phyloP scores from a whole-genome alignment of 1,284 basidiomycete genomes.

The Cryptococcus depauperatus region DNA sequence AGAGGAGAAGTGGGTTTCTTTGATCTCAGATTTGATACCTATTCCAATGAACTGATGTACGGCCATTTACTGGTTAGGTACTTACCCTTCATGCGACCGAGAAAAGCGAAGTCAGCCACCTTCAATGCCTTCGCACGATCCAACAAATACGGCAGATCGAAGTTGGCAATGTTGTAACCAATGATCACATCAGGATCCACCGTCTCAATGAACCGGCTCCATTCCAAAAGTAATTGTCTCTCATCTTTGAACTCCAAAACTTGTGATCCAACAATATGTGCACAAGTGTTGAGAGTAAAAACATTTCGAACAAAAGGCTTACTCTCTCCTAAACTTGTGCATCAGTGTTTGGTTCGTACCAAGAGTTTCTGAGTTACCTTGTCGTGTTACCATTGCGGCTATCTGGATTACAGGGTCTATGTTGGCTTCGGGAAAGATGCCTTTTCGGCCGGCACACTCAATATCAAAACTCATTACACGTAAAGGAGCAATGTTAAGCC shows the following conservation, averaged over 20 bases:
- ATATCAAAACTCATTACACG: conserved; percentile 94
- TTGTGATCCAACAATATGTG: conserved; percentile 89
- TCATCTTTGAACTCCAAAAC: conserved; percentile 80
- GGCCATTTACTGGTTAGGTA: conserved; percentile 6
- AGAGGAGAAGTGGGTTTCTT: conserved; percentile 90
- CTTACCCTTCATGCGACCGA: conserved; percentile 70
- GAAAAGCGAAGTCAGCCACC: conserved; percentile 59
- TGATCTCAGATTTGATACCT: conserved; percentile 69
- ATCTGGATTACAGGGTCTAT: conserved; percentile 92
- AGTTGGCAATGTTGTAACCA: conserved; percentile 84
- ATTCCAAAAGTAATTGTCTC: conserved; percentile 59
- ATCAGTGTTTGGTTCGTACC: not conserved
- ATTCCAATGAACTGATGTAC: conserved; percentile 3
- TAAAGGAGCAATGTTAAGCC: conserved; percentile 81
- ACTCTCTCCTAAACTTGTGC: conserved; percentile 57
- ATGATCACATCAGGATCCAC: conserved; percentile 90
- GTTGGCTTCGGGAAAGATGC: conserved; percentile 83
- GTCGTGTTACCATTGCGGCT: conserved; percentile 91
- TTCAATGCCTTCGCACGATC: conserved; percentile 79
- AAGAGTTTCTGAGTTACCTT: conserved; percentile 58
- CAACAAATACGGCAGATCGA: conserved; percentile 89
- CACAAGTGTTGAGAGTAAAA: conserved; percentile 88
- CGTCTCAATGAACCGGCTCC: conserved; percentile 75
- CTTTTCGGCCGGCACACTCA: conserved; percentile 91
- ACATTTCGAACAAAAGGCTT: conserved; percentile 90